Evolutionary conservation across 805 yeast genomes (phyloP).

Genomic region (Metschnikowia sp.): DNA sequence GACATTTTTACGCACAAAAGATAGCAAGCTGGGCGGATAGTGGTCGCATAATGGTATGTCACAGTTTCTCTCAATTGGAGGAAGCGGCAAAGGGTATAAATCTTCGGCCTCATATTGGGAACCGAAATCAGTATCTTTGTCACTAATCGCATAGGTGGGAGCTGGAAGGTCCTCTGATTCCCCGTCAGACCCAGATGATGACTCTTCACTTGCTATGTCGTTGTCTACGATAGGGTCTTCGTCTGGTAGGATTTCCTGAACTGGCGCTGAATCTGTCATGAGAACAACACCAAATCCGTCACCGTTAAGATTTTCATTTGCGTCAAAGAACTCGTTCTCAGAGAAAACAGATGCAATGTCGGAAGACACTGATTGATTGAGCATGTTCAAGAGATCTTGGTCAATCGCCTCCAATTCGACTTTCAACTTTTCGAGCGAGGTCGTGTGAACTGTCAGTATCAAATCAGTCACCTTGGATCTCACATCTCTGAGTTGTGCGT

Average conservation of each 20-base stretch:
- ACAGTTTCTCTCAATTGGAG: constrained; percentile 48
- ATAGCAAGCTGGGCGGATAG: constrained; percentile 78
- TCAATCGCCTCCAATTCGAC: constrained; percentile 1
- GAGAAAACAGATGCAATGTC: constrained; percentile 32
- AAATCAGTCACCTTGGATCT: constrained; percentile 1
- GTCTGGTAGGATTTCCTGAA: constrained; percentile 9
- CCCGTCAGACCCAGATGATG: constrained; percentile 17
- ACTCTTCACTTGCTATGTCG: constrained; percentile 17
- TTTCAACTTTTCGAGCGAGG: background rate
- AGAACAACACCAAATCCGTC: constrained; percentile 57
- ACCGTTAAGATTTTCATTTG: constrained; percentile 50
- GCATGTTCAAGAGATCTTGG: background rate
- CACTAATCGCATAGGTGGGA: constrained; percentile 1
- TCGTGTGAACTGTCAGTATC: background rate
- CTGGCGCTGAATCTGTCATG: constrained; percentile 21
- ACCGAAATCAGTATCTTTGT: background rate
- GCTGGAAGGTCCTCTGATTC: constrained; percentile 14
- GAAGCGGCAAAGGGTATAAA: constrained; percentile 66
- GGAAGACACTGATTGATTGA: constrained; percentile 4
- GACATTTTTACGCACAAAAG: constrained; percentile 81
- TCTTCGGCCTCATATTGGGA: constrained; percentile 23
- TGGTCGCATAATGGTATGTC: constrained; percentile 57
- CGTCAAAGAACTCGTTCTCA: constrained; percentile 49
- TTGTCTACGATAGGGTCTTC: constrained; percentile 21
- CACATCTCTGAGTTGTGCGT: constrained; percentile 1